A percentile compares a stretch with the other conserved stretches of the same genome.
Conservation (phyloP, 208 protist species). For the Crithidia brevicula region DNA sequence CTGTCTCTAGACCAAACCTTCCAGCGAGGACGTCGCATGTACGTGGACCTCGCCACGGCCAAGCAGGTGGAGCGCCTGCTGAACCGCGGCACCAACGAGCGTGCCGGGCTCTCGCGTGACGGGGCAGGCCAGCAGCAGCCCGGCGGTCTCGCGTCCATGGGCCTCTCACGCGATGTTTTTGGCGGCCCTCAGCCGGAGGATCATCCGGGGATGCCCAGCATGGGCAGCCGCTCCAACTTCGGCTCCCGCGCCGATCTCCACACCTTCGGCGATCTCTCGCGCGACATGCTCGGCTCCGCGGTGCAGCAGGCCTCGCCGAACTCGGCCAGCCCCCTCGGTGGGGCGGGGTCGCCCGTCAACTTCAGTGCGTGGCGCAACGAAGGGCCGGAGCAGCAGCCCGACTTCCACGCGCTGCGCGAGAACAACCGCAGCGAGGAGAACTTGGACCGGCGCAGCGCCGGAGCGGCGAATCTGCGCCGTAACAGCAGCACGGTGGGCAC, state of each 20-base stretch:
- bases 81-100: slow-evolving; percentile 42
- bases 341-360: slow-evolving; percentile 41
- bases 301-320: slow-evolving; percentile 38
- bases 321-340: slow-evolving; percentile 24
- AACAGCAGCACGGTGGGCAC: slow-evolving; percentile 22
- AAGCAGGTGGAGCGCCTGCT: slow-evolving; percentile 84
- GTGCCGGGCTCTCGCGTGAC: slow-evolving; percentile 47
- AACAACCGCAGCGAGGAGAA: slow-evolving; percentile 26
- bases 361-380: slow-evolving; percentile 71
- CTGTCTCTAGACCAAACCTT: slow-evolving; percentile 67
- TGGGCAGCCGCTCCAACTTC: slow-evolving; percentile 58
- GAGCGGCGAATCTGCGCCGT: slow-evolving; percentile 27
- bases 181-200: slow-evolving; percentile 57
- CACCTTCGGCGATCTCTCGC: slow-evolving; percentile 63
- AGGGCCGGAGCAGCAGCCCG: slow-evolving; percentile 47
- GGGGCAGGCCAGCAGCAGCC: slow-evolving; percentile 53
- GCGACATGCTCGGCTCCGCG: slow-evolving; percentile 75
- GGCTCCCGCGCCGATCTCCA: slow-evolving; percentile 59
- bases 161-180: slow-evolving; percentile 73
- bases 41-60: slow-evolving; percentile 78
- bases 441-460: slow-evolving; percentile 31
- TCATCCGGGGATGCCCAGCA: slow-evolving; percentile 16
- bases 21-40: slow-evolving; percentile 70
- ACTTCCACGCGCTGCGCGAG: slow-evolving; percentile 40
- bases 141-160: slow-evolving; percentile 33